A percentile compares a stretch with the other conserved stretches of the same genome.
Evolutionary conservation across 306 rosid genomes (phyloP).

Genomic region (Castanopsis chinensis): DNA sequence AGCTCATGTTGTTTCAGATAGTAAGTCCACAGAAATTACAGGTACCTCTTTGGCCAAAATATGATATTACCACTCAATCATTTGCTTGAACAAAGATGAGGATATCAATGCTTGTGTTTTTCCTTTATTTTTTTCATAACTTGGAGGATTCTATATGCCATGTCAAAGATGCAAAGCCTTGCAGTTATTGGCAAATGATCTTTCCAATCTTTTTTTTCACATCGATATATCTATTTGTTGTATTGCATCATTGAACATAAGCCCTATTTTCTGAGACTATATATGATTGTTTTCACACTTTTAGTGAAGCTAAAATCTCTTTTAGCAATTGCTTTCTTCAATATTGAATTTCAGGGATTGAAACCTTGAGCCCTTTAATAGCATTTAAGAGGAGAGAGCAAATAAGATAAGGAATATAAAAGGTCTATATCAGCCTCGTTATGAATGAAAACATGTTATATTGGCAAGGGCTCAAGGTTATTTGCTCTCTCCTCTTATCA

Average conservation of each 20-base stretch:
- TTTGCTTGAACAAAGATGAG: constrained; percentile 3
- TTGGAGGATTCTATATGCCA: neutral
- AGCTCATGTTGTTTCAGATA: constrained; percentile 32
- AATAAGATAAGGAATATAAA: too few relatives aligned
- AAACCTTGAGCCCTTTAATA: neutral
- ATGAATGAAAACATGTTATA: neutral
- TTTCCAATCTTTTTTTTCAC: neutral
- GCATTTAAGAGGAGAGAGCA: neutral
- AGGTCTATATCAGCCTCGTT: neutral
- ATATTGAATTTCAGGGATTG: neutral
- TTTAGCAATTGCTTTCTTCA: neutral
- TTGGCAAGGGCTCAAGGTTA: neutral
- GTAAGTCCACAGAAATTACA: constrained; percentile 29
- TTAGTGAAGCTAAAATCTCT: neutral
- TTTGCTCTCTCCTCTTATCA: too few relatives aligned
- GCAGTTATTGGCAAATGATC: neutral
- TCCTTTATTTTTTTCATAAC: neutral
- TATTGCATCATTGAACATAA: neutral
- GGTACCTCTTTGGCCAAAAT: constrained; percentile 36
- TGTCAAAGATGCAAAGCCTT: neutral
- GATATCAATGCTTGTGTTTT: neutral
- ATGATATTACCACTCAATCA: constrained; percentile 12
- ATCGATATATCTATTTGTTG: neutral
- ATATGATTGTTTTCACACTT: neutral
- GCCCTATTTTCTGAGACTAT: neutral